Base-by-base conservation (phyloP, 192 early-diverging fungal species). In the Linderina pennispora region DNA sequence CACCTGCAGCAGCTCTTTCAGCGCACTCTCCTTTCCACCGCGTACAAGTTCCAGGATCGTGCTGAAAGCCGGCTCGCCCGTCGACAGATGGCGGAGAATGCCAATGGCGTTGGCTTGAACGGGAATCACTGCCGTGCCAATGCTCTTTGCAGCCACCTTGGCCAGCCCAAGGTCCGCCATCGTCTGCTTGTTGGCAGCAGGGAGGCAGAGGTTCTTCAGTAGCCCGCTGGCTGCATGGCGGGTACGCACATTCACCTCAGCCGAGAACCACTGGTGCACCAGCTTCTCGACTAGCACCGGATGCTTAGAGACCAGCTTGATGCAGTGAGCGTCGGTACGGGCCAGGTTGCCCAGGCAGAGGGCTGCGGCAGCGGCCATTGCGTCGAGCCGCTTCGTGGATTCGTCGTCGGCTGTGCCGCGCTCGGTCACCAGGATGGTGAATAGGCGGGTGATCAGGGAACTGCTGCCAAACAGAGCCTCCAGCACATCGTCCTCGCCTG, bases 331-430 rank as follows among this genome's bases (percentile, higher is more conserved):
- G 52, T 88, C 86, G 43, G 76, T 80, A 45, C 86, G 66, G 26
- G 86, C 86, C 36, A 88, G 56, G 44, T 88, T 88, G 31, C 84
- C 86, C 36, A 88, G 43, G 14, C 76, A 80, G 44, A 85, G 73
- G 1, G 76, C 78, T 1, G 84, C 82, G 3, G 63, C 63, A 0
- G 69, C 55, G 2, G 60, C 66, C 66, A 63, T 49, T 10, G 36
- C 43, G 19, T 51, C 50, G n/a, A 43, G 8, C 10, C 38, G 13
- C 43, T 36, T 41, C 15, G 11, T 44, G 9, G 40, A 37, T 4
- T 43, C 23, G 13, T 32, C 48, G 10, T 26, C 21, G 15, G 36
- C 15, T 14, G 37, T 28, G 24, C 38, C 36, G 21, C 39, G 44
- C 22, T 38, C 48, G 23, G 53, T 15, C 6, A 48, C 25, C 3